Percentiles rank a stretch among this genome's conserved stretches.
Conservation (phyloP, 768 basidiomycete species). For the Xanthoconium stramineum region DNA sequence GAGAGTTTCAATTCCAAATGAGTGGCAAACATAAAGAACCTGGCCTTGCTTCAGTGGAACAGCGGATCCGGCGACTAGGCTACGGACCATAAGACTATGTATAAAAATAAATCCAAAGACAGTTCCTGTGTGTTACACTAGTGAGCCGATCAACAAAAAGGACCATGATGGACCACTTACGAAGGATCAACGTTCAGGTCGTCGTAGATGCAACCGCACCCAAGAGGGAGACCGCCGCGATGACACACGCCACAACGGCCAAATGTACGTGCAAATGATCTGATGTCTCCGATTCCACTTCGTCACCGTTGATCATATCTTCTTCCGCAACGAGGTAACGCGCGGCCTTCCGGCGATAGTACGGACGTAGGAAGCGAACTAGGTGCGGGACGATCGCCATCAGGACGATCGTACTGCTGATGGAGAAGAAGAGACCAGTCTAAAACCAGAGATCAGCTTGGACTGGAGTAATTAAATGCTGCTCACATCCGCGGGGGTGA, state of each 20-base stretch:
- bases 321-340: background rate
- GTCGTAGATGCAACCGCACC: constrained; percentile 13
- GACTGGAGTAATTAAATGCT: background rate
- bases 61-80: constrained; percentile 27
- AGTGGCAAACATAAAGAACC: background rate
- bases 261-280: constrained; percentile 34
- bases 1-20: background rate
- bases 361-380: constrained; percentile 25
- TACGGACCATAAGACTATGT: constrained; percentile 21
- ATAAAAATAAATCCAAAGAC: constrained; percentile 13
- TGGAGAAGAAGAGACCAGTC: constrained; percentile 27
- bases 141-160: background rate
- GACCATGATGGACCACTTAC: constrained; percentile 1
- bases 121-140: constrained; percentile 3
- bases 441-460: constrained; percentile 2
- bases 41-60: constrained; percentile 30
- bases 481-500: constrained; percentile 28
- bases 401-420: constrained; percentile 18
- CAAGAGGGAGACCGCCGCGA: constrained; percentile 12
- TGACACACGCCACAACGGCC: constrained; percentile 18
- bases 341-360: constrained; percentile 16
- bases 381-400: constrained; percentile 20
- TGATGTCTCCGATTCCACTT: constrained; percentile 7
- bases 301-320: background rate
- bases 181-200: constrained; percentile 3